phyloP scores from a whole-genome alignment of 2,329 filamentous ascomycete species.

The Aspergillus udagawae region DNA sequence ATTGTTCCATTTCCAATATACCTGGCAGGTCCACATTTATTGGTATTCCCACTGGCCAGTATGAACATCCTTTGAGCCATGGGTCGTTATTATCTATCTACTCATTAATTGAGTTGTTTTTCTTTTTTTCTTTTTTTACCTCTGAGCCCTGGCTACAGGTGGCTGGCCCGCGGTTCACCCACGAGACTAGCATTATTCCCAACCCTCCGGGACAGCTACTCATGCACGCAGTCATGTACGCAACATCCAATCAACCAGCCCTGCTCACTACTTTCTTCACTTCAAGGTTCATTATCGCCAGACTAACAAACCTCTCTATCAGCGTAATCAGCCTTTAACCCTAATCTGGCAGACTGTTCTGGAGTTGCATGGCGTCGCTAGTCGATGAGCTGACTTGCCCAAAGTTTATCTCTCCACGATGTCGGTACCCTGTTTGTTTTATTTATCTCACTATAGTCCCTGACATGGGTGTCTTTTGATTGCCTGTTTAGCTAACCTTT shows the following conservation, averaged over 20 bases:
- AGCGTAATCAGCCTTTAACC: neutral
- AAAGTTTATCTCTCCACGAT: conserved; percentile 6
- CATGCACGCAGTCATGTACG: neutral
- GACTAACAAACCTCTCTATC: neutral
- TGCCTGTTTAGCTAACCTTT: conserved; percentile 1
- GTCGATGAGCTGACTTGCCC: neutral
- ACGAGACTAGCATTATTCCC: neutral
- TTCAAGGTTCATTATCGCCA: neutral
- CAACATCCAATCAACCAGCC: neutral
- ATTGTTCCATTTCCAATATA: no score
- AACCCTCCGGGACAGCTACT: neutral
- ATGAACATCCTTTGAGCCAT: neutral
- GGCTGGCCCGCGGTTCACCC: neutral
- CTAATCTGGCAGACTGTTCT: neutral
- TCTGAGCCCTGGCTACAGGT: no score
- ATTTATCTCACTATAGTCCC: neutral
- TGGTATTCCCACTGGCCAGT: neutral
- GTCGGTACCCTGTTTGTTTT: conserved; percentile 5
- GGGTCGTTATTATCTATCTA: neutral
- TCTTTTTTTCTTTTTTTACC: neutral
- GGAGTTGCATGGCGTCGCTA: neutral
- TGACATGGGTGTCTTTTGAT: conserved; percentile 5
- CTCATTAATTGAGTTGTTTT: neutral
- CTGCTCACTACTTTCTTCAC: neutral
- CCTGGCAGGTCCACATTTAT: neutral